These are phyloP conservation scores for Phytopythium aichiense DNA, from an alignment of 352 stramenopile species.

Conservation along the genomic window DNA sequence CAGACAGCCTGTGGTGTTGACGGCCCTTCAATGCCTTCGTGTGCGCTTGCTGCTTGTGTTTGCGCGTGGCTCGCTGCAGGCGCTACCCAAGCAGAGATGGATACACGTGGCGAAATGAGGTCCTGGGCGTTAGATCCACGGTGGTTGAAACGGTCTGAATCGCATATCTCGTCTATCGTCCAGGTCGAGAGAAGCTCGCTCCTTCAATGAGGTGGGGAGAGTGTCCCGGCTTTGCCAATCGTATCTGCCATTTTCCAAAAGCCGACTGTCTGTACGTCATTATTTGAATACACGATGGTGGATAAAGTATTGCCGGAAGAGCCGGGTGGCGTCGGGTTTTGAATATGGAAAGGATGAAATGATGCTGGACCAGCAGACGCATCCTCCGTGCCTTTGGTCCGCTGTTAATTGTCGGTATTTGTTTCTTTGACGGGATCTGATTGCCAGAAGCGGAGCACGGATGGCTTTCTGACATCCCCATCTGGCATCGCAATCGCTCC, in stretches of 20 bases:
- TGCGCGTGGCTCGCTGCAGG: background rate
- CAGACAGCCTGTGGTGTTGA: background rate
- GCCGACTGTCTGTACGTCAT: background rate
- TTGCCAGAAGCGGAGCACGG: background rate
- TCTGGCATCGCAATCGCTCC: background rate
- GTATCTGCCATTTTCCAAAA: background rate
- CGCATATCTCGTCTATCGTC: background rate
- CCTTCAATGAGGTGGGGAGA: background rate
- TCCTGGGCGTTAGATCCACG: background rate
- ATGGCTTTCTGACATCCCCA: background rate
- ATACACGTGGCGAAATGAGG: background rate
- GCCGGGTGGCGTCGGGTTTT: background rate
- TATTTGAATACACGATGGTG: background rate
- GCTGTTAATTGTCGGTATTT: background rate
- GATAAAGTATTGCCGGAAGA: background rate
- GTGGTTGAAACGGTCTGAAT: background rate
- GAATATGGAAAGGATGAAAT: constrained; percentile 1
- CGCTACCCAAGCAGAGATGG: constrained; percentile 1
- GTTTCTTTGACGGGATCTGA: background rate
- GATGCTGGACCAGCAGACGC: background rate
- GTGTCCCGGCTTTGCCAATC: background rate
- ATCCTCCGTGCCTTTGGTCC: background rate
- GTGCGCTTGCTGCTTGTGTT: background rate
- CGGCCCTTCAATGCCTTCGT: background rate
- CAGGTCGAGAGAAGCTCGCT: background rate